Conservation (phyloP, 192 early-diverging fungal genomes). For the Rhizoclosmatium sp. region DNA sequence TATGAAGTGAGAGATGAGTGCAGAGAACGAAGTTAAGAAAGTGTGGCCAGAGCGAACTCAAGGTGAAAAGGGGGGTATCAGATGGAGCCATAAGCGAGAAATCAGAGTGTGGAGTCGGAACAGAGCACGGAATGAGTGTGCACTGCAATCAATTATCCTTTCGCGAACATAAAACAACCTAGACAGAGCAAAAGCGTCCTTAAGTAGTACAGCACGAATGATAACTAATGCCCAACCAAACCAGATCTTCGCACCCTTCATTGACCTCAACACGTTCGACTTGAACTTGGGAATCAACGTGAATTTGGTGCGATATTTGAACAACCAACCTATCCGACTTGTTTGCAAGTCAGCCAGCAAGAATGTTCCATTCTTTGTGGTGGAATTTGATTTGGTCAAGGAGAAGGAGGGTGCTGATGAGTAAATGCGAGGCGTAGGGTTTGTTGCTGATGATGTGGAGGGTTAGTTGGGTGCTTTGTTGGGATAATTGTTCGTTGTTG, state of each 20-base stretch:
- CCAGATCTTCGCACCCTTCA: conserved; percentile 73
- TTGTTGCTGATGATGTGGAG: neutral
- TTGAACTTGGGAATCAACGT: conserved; percentile 61
- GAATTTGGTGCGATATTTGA: conserved; percentile 53
- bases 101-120: too few species aligned
- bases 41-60: too few species aligned
- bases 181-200: neutral
- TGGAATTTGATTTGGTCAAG: conserved; percentile 64
- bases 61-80: too few species aligned
- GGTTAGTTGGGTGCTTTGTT: neutral
- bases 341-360: conserved; percentile 72
- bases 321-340: conserved; percentile 74
- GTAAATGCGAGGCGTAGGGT: neutral
- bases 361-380: conserved; percentile 69
- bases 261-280: conserved; percentile 59
- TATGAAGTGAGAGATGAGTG: too few species aligned
- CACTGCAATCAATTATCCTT: too few species aligned
- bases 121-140: too few species aligned
- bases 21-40: too few species aligned
- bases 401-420: neutral
- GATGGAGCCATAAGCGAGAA: too few species aligned
- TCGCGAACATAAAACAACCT: too few species aligned
- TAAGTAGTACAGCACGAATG: neutral
- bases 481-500: neutral
- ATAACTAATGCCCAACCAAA: neutral